Percentiles rank a stretch among this genome's conserved stretches.
Conservation (phyloP, 2,329 filamentous ascomycete genomes). For the Xylariaceae sp. region DNA sequence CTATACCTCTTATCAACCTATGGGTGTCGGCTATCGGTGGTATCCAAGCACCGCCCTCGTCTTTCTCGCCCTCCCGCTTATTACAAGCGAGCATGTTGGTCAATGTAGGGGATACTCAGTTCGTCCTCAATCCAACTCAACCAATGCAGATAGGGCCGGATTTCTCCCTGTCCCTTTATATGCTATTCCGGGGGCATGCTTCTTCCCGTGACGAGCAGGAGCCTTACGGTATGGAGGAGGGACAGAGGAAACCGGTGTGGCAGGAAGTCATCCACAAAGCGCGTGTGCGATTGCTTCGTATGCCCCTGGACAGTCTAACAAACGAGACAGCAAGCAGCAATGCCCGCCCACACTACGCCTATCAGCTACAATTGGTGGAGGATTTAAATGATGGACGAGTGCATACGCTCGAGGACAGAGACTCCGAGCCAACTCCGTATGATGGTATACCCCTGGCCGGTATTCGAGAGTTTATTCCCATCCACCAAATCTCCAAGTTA, state of each 20-base stretch:
- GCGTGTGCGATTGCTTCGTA: conserved; percentile 70
- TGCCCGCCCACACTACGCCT: conserved; percentile 53
- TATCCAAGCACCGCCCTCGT: conserved; percentile 71
- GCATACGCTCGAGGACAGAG: conserved; percentile 40
- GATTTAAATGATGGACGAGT: conserved; percentile 61
- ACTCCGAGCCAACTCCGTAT: conserved; percentile 30
- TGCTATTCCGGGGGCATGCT: conserved; percentile 83
- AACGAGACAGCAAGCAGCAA: conserved; percentile 25
- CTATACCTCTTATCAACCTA: conserved; percentile 85
- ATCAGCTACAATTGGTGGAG: conserved; percentile 77
- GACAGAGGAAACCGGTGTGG: conserved; percentile 69
- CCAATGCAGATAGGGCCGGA: conserved; percentile 80
- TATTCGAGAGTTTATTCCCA: conserved; percentile 49
- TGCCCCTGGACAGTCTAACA: conserved; percentile 40
- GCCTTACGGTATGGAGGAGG: conserved; percentile 45
- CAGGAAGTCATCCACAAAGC: conserved; percentile 96
- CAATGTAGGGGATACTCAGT: conserved; percentile 80
- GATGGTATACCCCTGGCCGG: conserved; percentile 41
- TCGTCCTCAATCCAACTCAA: conserved; percentile 56
- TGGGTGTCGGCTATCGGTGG: conserved; percentile 93
- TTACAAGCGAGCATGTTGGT: conserved; percentile 90
- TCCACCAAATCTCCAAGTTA: conserved; percentile 70
- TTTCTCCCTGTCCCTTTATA: conserved; percentile 85
- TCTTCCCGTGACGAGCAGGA: conserved; percentile 42
- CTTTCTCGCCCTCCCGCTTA: conserved; percentile 83